Base-by-base conservation (phyloP, 2,329 filamentous ascomycete species). In the Apiospora aurea region DNA sequence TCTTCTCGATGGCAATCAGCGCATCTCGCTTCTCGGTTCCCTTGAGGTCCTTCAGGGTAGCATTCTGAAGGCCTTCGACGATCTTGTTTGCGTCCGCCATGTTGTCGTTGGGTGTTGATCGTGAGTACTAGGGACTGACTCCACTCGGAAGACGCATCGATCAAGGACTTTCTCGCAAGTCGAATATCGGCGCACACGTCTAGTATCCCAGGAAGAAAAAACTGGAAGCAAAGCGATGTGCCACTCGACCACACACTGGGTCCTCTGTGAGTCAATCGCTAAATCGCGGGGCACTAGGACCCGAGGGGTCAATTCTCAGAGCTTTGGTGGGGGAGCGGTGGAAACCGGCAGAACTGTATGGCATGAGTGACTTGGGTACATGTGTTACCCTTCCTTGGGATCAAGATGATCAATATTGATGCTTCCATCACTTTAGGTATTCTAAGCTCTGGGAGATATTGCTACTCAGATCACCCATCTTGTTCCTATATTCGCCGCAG, bases 1-100 rank as follows among this genome's bases (percentile, higher is more conserved):
- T 95, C 85, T 96, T 97, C 86, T 98, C 96, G 78, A 92, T 89
- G 44, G 90, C 90, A 77, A 96, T 92, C 76, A 97, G 87, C 69
- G 91, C 89, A 79, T 97, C 94, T 81, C 95, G 88, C 85, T 97
- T 97, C 79, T 97, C 94, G 51, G 95, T 97, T 51, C n/a, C 75
- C 75, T 76, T 76, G 29, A 76, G 75, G 43, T 76, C 75, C 70
- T 76, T 76, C 16, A 76, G 72, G 70, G 73, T 70, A 47, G 73
- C 53, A 53, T 70, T 76, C 57, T 76, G 75, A 49, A 74, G 73
- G 24, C 73, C 72, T 41, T 74, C 75, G 43, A 73, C 67, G 26
- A 53, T 70, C 69, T 75, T 75, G 6, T 68, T 71, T 11, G 72
- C 71, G 71, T 76, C 72, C n/a, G 75, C 71, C 75, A 76, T 75